Base-by-base conservation (phyloP, 2,329 filamentous ascomycete genomes). In the Trichoderma sp. region DNA sequence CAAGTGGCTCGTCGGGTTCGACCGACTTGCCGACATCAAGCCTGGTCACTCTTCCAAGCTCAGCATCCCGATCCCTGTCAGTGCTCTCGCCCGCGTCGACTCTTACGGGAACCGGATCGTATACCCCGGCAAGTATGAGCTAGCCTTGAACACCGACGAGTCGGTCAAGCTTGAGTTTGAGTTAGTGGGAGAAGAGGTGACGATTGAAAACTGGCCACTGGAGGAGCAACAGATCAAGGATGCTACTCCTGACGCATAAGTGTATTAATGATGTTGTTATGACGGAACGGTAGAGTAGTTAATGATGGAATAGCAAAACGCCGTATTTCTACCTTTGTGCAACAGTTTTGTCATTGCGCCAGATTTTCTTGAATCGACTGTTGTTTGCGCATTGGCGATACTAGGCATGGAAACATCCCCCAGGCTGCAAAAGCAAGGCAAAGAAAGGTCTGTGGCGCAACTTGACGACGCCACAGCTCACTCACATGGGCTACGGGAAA, bases 1-100 rank as follows among this genome's bases (percentile, higher is more conserved):
- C 50, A 86, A 86, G 74, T 78, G 78, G 3, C 77, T 86, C 0
- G 82, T 81, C 2, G 78, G 79, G 3, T 87, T 86, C 68, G 72
- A 75, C 1, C 76, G 84, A 30, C 68, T 83, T 2, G 74, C 74
- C 58, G 70, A 72, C 30, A 72, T 84, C 44, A 67, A 72, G 5
- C 69, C 76, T 0, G 78, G 76, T 0, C 62, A 70, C 17, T 73
- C 72, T 3, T 76, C 71, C 4, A 50, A 28, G 4, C 63, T 65
- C 12, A 52, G 57, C 47, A 65, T 65, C 77, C 75, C 0, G 68
- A 69, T 0, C 70, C 86, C 78, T 2, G 73, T 87, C 2, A 83
- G 81, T 0, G 79, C 76, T 21, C 69, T 87, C 52, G 79, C 81
- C 1, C 74, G 85, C 3, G 80, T 80, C 0, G 82, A 85, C 66